These are phyloP conservation scores for Dipteronia dyeriana DNA, from an alignment of 345 rosid genomes.

Conservation along the genomic window DNA sequence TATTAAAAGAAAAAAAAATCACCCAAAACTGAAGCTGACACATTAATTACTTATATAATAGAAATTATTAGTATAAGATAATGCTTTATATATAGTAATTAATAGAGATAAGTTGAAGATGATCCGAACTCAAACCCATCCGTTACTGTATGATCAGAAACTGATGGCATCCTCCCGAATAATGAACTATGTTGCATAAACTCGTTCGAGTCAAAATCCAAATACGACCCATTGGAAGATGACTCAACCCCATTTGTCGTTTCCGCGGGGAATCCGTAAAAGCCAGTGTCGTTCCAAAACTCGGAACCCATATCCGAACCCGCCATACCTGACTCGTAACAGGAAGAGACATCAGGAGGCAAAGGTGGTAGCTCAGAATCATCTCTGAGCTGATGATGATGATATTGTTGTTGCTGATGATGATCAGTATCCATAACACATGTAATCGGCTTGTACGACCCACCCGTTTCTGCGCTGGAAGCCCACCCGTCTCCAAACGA, in stretches of 20 bases:
- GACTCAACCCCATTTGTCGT: constrained; percentile 6
- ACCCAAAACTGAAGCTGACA: not conserved
- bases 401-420: constrained; percentile 13
- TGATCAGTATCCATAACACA: constrained; percentile 21
- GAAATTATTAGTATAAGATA: not conserved
- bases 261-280: constrained; percentile 33
- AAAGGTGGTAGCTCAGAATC: constrained; percentile 78
- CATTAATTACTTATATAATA: constrained; percentile 1
- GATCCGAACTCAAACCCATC: constrained; percentile 53
- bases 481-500: constrained; percentile 34
- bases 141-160: constrained; percentile 27
- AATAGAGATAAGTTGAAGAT: constrained; percentile 32
- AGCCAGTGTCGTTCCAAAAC: constrained; percentile 41
- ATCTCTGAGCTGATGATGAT: constrained; percentile 23
- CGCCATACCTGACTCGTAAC: constrained; percentile 37
- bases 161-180: constrained; percentile 31
- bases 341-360: constrained; percentile 66
- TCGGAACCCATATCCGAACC: constrained; percentile 29
- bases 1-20: not conserved
- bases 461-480: constrained; percentile 26
- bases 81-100: not conserved
- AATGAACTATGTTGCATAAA: constrained; percentile 33
- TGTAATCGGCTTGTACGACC: constrained; percentile 37
- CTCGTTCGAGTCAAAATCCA: constrained; percentile 35
- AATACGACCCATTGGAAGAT: constrained; percentile 17